Evolutionary conservation across 140 eudicot genomes (phyloP).

Genomic region (Stevia rebaudiana): DNA sequence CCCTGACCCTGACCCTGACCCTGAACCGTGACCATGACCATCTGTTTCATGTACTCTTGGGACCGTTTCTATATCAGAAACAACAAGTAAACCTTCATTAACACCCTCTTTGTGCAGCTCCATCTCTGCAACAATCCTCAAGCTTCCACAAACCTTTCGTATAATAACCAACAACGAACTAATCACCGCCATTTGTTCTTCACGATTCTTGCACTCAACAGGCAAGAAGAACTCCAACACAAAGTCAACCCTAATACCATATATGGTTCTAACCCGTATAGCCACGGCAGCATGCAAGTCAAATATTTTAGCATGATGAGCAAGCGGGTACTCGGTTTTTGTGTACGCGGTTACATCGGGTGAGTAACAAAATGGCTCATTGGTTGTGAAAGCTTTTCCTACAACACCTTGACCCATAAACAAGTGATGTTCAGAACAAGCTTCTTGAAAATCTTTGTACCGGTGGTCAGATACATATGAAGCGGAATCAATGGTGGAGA

Average conservation of each 20-base stretch:
- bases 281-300: slow-evolving; percentile 72
- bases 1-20: too few species aligned
- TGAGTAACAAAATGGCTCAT: slow-evolving; percentile 60
- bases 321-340: slow-evolving; percentile 84
- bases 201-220: slow-evolving; percentile 46
- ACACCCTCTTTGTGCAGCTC: slow-evolving; percentile 63
- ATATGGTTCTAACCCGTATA: slow-evolving; percentile 64
- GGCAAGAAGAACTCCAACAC: slow-evolving; percentile 88
- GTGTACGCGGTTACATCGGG: slow-evolving; percentile 44
- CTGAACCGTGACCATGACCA: too few species aligned
- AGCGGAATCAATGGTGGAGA: slow-evolving; percentile 72
- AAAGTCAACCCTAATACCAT: slow-evolving; percentile 53
- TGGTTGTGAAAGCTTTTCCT: slow-evolving; percentile 65
- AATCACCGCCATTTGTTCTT: slow-evolving; percentile 53
- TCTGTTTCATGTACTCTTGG: too few species aligned
- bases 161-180: slow-evolving; percentile 59
- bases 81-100: slow-evolving; percentile 34
- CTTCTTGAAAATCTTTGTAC: slow-evolving; percentile 62
- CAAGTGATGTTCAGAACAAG: slow-evolving; percentile 86
- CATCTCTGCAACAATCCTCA: slow-evolving; percentile 57
- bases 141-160: slow-evolving; percentile 54
- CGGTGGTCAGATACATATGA: slow-evolving; percentile 47
- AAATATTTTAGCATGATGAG: slow-evolving; percentile 76
- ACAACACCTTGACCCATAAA: slow-evolving; percentile 84
- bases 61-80: too few species aligned